Evolutionary conservation across 148 eudicot species (phyloP), one percentile per base, ranked within the genome.

Genomic region (Spergularia bocconei): DNA sequence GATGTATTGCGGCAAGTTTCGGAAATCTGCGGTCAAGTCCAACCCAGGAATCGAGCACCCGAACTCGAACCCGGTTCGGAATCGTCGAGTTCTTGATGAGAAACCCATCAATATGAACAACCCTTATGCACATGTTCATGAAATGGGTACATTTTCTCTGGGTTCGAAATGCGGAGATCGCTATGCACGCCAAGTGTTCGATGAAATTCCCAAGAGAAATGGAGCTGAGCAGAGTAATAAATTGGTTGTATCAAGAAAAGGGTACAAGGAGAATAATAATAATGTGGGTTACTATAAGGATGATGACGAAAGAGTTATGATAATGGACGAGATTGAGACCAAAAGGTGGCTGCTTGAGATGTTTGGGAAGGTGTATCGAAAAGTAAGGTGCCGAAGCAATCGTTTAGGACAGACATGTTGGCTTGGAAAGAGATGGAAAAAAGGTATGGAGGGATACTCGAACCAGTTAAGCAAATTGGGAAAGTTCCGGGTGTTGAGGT

Each of bases 401-500:
- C 9, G 0, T 44, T 59, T 4, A 77, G 80, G 13, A 21, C 48
- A 11, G 80, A 77, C 6, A 9, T 5, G 7, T 12, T 50, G 13
- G 80, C 80, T 12, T 61, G 48, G 36, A 55, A 70, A 19, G 56
- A 13, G n/a, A 13, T 77, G 19, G 19, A 62, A 19, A 1, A 10
- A 21, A 62, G 17, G 14, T 13, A 50, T 23, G 65, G 72, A 10
- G 11, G 14, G 16, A 0, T 36, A 8, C 59, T 63, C 14, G 5
- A 51, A 0, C 21, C 20, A 0, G 11, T 10, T 13, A 21, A 20
- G 6, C 13, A 11, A 2, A 0, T 70, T 7, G 75, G 80, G 9
- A 36, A 58, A 10, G 44, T 77, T 16, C 41, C 62, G 0, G 70
- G 75, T 52, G 75, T 77, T 2, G 59, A 70, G 7, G 51, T 77